Conservation (phyloP, 2,329 filamentous ascomycete genomes). For the Claviceps capensis region DNA sequence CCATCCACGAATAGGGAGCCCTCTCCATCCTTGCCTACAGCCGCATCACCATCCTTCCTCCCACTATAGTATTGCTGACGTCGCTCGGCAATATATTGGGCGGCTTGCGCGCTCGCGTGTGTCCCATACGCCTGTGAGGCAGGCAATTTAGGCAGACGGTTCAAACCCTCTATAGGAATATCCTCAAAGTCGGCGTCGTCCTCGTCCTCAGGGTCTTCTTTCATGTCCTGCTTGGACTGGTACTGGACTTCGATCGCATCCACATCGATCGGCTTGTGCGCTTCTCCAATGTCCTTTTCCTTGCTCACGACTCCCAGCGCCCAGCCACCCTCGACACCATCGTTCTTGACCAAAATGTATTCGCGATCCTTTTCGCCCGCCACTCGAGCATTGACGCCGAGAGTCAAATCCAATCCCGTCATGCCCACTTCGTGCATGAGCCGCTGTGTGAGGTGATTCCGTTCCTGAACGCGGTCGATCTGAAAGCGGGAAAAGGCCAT, state of each 20-base stretch:
- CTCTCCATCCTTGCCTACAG: conserved; percentile 26
- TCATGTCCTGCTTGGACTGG: conserved; percentile 38
- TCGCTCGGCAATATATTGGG: conserved; percentile 12
- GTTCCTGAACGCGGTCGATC: conserved; percentile 82
- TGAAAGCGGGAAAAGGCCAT: conserved; percentile 97
- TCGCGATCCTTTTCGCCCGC: conserved; percentile 81
- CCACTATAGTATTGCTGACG: conserved; percentile 16
- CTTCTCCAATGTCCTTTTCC: conserved; percentile 64
- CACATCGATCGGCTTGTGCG: conserved; percentile 83
- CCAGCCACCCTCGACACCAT: conserved; percentile 90
- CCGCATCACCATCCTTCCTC: conserved; percentile 5
- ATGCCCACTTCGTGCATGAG: conserved; percentile 92
- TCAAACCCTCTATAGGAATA: conserved; percentile 80
- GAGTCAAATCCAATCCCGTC: conserved; percentile 60
- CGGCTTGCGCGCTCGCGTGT: conserved; percentile 12
- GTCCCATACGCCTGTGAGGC: conserved; percentile 9
- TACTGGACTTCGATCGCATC: conserved; percentile 51
- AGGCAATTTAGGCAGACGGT: conserved; percentile 55
- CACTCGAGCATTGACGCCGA: conserved; percentile 52
- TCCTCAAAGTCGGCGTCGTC: conserved; percentile 79
- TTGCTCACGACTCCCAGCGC: conserved; percentile 85
- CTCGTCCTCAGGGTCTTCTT: conserved; percentile 44
- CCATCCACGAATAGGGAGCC: conserved; percentile 37
- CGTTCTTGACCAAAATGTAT: conserved; percentile 93
- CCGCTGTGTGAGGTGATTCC: conserved; percentile 87